phyloP scores from a whole-genome alignment of 768 basidiomycete species.

The Boletellus sp. region DNA sequence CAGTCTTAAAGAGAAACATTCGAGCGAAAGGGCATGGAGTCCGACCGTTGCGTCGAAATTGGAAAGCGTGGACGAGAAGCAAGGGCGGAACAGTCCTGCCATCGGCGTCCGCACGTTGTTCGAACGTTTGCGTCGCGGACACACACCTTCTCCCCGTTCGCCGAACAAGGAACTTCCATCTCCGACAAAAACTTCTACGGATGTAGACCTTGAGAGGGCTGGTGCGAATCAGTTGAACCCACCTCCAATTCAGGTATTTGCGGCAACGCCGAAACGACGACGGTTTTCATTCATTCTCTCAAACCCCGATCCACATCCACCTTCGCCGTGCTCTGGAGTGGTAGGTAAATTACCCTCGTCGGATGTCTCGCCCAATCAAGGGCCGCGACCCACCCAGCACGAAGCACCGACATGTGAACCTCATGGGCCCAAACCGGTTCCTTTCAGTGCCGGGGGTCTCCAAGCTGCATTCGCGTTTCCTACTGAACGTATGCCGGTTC shows the following conservation, averaged over 20 bases:
- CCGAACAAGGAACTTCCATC: constrained; percentile 22
- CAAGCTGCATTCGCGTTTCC: constrained; percentile 3
- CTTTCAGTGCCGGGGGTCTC: background rate
- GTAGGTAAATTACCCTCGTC: background rate
- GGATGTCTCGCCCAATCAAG: background rate
- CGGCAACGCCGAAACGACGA: constrained; percentile 17
- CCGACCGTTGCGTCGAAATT: constrained; percentile 11
- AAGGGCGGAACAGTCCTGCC: constrained; percentile 20
- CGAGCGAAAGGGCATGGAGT: constrained; percentile 13
- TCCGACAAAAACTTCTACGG: constrained; percentile 1
- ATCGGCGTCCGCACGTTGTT: constrained; percentile 26
- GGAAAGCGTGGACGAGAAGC: constrained; percentile 24
- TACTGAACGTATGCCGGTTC: background rate
- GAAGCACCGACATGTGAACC: background rate
- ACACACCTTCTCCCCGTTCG: constrained; percentile 28
- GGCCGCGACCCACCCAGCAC: background rate
- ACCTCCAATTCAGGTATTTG: constrained; percentile 14
- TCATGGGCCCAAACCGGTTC: background rate
- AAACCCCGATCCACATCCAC: constrained; percentile 28
- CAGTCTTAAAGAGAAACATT: constrained; percentile 12
- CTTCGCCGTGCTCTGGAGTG: constrained; percentile 16
- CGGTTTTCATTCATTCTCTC: constrained; percentile 31
- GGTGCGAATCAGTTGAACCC: constrained; percentile 5
- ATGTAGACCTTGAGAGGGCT: constrained; percentile 15
- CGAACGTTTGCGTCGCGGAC: constrained; percentile 24